Base-by-base conservation (phyloP, 2,329 filamentous ascomycete genomes). In the Sphaerulina vaccinii region DNA sequence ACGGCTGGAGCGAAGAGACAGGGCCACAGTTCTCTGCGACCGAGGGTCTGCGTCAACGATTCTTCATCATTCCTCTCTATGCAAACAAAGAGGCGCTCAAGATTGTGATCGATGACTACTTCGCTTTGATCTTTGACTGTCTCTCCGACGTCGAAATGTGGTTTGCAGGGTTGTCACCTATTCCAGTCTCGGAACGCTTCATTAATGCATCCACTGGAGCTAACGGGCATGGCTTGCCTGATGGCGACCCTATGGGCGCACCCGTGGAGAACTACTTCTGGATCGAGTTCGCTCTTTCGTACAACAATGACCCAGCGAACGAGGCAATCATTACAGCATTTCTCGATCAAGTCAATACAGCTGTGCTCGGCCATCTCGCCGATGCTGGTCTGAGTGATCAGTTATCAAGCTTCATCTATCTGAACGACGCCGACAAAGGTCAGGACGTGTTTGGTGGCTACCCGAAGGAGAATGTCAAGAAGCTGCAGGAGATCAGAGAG, bases 391-490 rank as follows among this genome's bases (percentile, higher is more conserved):
- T 22, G 9, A 21, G 13, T 7, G 43, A 46, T 21, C 21, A 35
- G 18, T 27, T 38, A 19, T 33, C 23, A 18, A 46, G 37, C 29
- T 38, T 46, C 8, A 13, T 46, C 8, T 46, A 46, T 37, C 33
- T 46, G 29, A 46, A 46, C 22, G 43, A 46, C 37, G 43, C 43
- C 18, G 43, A 46, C 23, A 24, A 36, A 21, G 43, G 43, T 6
- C 29, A 46, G 32, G 43, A 46, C 33, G 32, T 38, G 29, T 46
- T 27, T 27, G 32, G 43, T 36, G 43, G 32, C 11, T 45, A 46
- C 37, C 43, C 43, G 6, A 46, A 46, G 43, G 43, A 38, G 43
- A 36, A 46, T 36, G 32, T 46, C 9, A 46, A 16, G 32, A 38
- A 24, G 44, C 35, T 47, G 44, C 44, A 38, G 22, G 13, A 38